A percentile compares a stretch with the other conserved stretches of the same genome.
Conservation (phyloP, 2,329 filamentous ascomycete species). For the Aphanocladium album region DNA sequence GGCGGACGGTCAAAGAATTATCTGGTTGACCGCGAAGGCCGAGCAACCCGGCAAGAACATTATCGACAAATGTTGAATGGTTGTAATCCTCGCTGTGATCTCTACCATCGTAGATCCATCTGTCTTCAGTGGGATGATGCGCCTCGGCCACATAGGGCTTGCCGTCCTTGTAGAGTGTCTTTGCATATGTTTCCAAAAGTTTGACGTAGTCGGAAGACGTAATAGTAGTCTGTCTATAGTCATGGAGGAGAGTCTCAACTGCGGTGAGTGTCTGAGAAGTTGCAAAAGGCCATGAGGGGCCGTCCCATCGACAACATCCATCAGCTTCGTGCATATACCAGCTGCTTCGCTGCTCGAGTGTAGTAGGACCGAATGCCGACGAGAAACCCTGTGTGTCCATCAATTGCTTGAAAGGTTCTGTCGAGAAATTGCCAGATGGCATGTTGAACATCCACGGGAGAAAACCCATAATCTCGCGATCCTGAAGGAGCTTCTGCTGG, state of each 20-base stretch:
- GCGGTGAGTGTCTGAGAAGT: conserved; percentile 37
- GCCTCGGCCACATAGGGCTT: conserved; percentile 40
- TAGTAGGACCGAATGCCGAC: conserved; percentile 36
- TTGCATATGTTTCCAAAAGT: conserved; percentile 33
- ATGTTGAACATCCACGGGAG: conserved; percentile 39
- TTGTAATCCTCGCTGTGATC: conserved; percentile 34
- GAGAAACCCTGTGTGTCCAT: conserved; percentile 28
- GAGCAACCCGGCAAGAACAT: conserved; percentile 38
- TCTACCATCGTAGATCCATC: conserved; percentile 20
- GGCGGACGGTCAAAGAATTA: conserved; percentile 32
- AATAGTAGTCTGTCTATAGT: conserved; percentile 25
- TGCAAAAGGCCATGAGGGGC: conserved; percentile 41
- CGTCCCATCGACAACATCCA: conserved; percentile 37
- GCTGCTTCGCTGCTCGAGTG: conserved; percentile 34
- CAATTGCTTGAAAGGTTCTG: conserved; percentile 13
- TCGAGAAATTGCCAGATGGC: conserved; percentile 27
- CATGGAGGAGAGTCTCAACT: conserved; percentile 28
- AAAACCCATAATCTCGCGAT: conserved; percentile 36
- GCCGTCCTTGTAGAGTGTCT: conserved; percentile 32
- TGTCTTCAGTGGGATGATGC: conserved; percentile 31
- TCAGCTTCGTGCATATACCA: conserved; percentile 29
- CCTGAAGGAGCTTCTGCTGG: conserved; percentile 25
- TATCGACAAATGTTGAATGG: conserved; percentile 41
- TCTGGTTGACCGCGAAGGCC: conserved; percentile 35
- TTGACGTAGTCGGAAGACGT: conserved; percentile 33